A percentile compares a stretch with the other conserved stretches of the same genome.
Conservation (phyloP, 2,329 filamentous ascomycete species). For the Pseudogymnoascus sp. region DNA sequence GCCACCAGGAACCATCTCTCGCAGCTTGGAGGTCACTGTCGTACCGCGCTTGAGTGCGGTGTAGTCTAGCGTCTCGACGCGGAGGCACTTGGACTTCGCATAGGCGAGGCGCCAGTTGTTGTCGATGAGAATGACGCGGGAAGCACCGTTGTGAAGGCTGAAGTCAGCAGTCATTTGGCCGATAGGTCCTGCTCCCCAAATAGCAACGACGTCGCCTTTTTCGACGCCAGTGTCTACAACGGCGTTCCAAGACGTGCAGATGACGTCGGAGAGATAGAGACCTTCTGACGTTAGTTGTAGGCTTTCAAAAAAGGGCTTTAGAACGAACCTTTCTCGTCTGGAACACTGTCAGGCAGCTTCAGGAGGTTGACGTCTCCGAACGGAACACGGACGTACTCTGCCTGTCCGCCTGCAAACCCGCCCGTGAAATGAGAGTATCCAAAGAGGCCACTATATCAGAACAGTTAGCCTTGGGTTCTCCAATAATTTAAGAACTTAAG, state of each 20-base stretch:
- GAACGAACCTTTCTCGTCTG: conserved; percentile 46
- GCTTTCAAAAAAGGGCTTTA: not conserved
- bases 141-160: conserved; percentile 49
- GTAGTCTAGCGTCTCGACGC: conserved; percentile 63
- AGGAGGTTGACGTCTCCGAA: conserved; percentile 56
- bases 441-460: conserved; percentile 37
- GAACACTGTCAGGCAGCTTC: conserved; percentile 53
- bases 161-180: conserved; percentile 54
- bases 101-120: conserved; percentile 41
- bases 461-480: not conserved
- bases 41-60: conserved; percentile 49
- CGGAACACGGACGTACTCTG: conserved; percentile 58
- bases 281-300: conserved; percentile 23
- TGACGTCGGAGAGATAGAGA: conserved; percentile 54
- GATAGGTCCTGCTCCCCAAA: conserved; percentile 58
- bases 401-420: conserved; percentile 58
- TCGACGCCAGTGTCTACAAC: conserved; percentile 57
- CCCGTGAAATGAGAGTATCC: conserved; percentile 53
- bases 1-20: conserved; percentile 64
- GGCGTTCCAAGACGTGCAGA: conserved; percentile 54
- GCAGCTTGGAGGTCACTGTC: conserved; percentile 62
- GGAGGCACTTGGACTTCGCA: conserved; percentile 53
- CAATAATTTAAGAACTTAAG: conserved; percentile 35
- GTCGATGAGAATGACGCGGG: conserved; percentile 54
- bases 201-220: conserved; percentile 53